Evolutionary conservation across 2,329 filamentous ascomycete species (phyloP), one percentile per base, ranked within the genome.

Genomic region (Fusarium avenaceum): DNA sequence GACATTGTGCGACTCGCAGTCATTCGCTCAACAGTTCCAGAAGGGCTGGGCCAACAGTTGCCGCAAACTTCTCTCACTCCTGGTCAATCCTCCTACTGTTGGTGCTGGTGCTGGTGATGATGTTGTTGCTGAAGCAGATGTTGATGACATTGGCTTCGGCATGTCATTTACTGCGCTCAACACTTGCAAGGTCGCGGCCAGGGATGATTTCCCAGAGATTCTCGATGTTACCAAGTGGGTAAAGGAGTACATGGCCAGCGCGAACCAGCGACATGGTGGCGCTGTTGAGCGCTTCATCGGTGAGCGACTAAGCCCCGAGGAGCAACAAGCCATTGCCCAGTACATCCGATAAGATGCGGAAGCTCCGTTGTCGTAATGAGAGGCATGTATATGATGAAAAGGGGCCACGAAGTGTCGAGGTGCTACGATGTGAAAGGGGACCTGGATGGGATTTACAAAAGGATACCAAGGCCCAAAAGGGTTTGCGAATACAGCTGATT

Each of bases 71-170:
- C 86, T 99, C 42, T 93, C 95, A 72, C 86, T 98, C 15, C 86
- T 99, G 9, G 91, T 95, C 76, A 96, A 97, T 79, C 93, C 95
- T 26, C 94, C 95, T 3, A 81, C 83, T 35, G 87, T 95, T 6
- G 81, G 86, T 8, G 81, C 83, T 17, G 87, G 90, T 2, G 82
- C 86, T 35, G 90, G 90, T 58, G 90, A 93, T 67, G 93, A 96
- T 70, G 82, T 92, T 50, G 90, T 97, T 67, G 87, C 89, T 13
- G 96, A 98, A 76, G 90, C 93, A 4, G 95, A 98, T 74, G 92
- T 97, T 26, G 96, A 99, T 74, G 96, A 99, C 77, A 89, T 97
- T 70, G 91, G 93, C 28, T 99, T 99, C 75, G 96, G 96, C 26
- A 90, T 97, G 69, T 95, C 94, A 10, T 99, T 97, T 80, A 98